Percentiles rank a stretch among this genome's conserved stretches.
phyloP scores from a whole-genome alignment of 331 rosid genomes.

The Arachis monticola region DNA sequence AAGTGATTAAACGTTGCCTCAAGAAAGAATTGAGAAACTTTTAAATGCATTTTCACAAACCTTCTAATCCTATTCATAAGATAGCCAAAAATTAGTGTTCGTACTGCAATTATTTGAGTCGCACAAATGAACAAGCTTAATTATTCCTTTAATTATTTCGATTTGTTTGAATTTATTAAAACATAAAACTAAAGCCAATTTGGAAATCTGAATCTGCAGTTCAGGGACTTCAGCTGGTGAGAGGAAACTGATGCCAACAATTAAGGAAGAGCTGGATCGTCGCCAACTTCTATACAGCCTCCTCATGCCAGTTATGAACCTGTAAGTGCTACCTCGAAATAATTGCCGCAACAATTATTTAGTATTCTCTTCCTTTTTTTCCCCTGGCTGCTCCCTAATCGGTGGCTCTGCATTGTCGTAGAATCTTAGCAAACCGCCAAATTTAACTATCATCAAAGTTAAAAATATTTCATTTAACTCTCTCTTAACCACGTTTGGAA shows the following conservation, averaged over 20 bases:
- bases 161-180: no score
- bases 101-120: no score
- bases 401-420: background rate
- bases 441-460: background rate
- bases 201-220: constrained; percentile 40
- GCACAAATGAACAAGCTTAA: background rate
- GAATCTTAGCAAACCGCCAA: background rate
- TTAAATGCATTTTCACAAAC: no score
- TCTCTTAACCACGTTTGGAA: no score
- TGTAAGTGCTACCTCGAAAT: constrained; percentile 46
- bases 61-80: no score
- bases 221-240: constrained; percentile 62
- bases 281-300: constrained; percentile 62
- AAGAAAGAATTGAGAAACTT: no score
- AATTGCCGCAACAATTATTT: background rate
- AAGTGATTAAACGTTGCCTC: no score
- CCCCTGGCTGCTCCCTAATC: background rate
- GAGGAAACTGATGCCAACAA: constrained; percentile 59
- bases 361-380: background rate
- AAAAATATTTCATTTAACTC: background rate
- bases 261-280: constrained; percentile 60
- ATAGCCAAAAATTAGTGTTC: no score
- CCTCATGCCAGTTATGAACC: constrained; percentile 64
- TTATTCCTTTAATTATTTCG: no score
- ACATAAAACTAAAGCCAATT: background rate